These are phyloP conservation scores for Melanogaster broomeanus DNA, from an alignment of 768 basidiomycete genomes.

Conservation along the genomic window DNA sequence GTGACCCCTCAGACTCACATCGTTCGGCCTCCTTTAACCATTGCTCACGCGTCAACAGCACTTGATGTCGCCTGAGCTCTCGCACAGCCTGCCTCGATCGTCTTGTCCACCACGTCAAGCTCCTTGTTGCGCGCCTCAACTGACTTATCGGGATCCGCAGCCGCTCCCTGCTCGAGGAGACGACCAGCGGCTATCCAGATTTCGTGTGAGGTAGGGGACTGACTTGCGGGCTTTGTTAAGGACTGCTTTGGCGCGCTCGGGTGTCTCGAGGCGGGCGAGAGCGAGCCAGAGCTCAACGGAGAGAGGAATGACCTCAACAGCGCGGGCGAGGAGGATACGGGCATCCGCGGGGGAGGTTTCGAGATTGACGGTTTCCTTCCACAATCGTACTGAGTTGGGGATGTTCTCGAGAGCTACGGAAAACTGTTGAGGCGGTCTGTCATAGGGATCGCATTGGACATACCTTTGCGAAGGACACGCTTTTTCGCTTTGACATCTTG, in stretches of 20 bases:
- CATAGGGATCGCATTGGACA: slow-evolving; percentile 7
- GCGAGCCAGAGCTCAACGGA: slow-evolving; percentile 98
- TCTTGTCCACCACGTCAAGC: slow-evolving; percentile 78
- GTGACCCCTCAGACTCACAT: slow-evolving; percentile 84
- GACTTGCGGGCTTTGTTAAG: slow-evolving; percentile 95
- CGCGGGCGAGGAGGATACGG: slow-evolving; percentile 86
- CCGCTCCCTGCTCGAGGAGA: slow-evolving; percentile 84
- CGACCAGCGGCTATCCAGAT: slow-evolving; percentile 99
- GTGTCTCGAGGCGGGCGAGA: slow-evolving; percentile 93
- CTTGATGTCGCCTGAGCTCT: slow-evolving; percentile 79
- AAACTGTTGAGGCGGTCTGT: not conserved
- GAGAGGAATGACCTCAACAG: slow-evolving; percentile 95
- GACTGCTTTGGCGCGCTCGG: slow-evolving; percentile 87
- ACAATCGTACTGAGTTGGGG: slow-evolving; percentile 93
- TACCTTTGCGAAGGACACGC: slow-evolving; percentile 89
- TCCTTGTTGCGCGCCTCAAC: slow-evolving; percentile 60
- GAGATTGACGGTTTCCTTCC: slow-evolving; percentile 98
- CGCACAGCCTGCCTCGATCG: slow-evolving; percentile 85
- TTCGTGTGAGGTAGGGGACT: slow-evolving; percentile 93
- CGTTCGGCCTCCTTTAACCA: slow-evolving; percentile 96
- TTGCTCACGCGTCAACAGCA: slow-evolving; percentile 84
- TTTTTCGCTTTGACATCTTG: slow-evolving; percentile 84
- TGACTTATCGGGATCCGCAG: slow-evolving; percentile 44
- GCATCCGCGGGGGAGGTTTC: slow-evolving; percentile 89
- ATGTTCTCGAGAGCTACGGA: slow-evolving; percentile 88